Evolutionary conservation across 2,329 filamentous ascomycete genomes (phyloP), one percentile per base, ranked within the genome.

Genomic region (Chalaropsis thielavioides): DNA sequence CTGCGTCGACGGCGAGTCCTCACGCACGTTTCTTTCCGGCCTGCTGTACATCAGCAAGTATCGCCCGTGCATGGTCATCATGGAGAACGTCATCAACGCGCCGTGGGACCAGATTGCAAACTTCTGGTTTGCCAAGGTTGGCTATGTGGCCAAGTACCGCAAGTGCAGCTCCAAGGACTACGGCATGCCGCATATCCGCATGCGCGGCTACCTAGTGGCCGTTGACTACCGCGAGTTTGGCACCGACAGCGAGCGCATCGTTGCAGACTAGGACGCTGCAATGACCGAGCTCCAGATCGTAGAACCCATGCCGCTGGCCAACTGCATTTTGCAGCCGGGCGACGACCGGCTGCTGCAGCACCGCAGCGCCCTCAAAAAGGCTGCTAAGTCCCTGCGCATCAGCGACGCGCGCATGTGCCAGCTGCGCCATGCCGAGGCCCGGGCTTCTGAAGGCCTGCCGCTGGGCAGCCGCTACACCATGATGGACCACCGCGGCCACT

Each of bases 131-230:
- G 72, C 72, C 2, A 70, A 70, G n/a, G 68, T 83, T 44, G 81
- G 77, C 1, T 92, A 92, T 69, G 72, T 77, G 1, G 80, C 79
- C 0, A 70, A 71, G 0, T 78, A 76, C 60, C 68, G 77, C 0
- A 75, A 74, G 3, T 74, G 88, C 0, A 87, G 92, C 69, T 87
- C 84, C 0, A 90, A 90, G 71, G 74, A 87, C 2, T 90, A 80
- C 69, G 89, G 89, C 66, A 74, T 92, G 0, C 89, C 89, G 0
- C 89, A 92, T 64, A 90, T 86, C 0, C 77, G 85, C 1, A 73
- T 76, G 49, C 77, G 85, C 41, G 81, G 79, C 0, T 88, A 88
- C 69, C 76, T 86, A 68, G 70, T 87, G 38, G 82, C 80, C 15
- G 71, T 86, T n/a, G 76, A 82, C 65, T 73, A 72, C 13, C 61